These are phyloP conservation scores for Scenedesmus sp. DNA, from an alignment of 163 green algal genomes.

Conservation along the genomic window DNA sequence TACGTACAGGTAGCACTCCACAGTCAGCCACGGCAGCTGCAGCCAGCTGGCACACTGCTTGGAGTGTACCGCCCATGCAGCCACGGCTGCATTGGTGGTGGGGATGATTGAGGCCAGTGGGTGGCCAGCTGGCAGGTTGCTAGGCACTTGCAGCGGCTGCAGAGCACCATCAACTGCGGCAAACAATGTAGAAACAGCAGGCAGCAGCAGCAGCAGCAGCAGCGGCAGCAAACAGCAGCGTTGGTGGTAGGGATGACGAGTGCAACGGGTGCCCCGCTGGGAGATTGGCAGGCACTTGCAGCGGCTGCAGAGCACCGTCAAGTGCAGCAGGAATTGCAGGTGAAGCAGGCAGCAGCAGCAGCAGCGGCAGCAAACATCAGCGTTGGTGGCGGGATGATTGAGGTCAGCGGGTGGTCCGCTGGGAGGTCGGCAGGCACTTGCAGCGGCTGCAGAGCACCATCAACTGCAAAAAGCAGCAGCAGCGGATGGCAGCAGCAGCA, in stretches of 20 bases:
- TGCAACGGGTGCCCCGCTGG: no score
- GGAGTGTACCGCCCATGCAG: conserved; percentile 33
- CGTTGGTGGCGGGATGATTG: no score
- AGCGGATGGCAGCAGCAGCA: background rate
- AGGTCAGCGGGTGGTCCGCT: no score
- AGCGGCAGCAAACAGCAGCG: background rate
- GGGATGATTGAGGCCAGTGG: conserved; percentile 1
- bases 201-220: background rate
- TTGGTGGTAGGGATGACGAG: background rate
- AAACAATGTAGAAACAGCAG: background rate
- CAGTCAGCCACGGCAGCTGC: conserved; percentile 64
- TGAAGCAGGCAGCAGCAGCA: background rate
- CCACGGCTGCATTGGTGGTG: conserved; percentile 39
- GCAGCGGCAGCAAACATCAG: background rate
- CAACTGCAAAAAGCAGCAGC: no score
- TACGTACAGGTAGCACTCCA: conserved; percentile 56
- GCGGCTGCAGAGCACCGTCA: background rate
- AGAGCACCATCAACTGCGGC: background rate
- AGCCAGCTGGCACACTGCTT: conserved; percentile 55
- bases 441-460: no score
- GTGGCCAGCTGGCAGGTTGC: background rate
- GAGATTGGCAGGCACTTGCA: background rate
- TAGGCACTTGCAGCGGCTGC: conserved; percentile 3
- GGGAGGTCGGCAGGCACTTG: no score
- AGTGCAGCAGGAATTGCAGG: no score